Evolutionary conservation across 805 yeast species (phyloP).

Genomic region (Pichia deserticola): DNA sequence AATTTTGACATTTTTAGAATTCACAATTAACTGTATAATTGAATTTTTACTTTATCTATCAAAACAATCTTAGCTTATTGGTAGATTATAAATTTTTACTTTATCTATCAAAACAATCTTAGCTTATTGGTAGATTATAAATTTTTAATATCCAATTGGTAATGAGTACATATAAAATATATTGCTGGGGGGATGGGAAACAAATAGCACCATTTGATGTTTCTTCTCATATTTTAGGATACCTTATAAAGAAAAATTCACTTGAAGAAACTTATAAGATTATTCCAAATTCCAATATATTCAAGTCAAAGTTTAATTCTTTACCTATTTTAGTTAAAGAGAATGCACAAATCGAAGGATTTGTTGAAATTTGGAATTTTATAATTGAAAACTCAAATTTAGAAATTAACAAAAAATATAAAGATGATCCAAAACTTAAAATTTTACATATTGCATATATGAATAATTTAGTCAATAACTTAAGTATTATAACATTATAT

Average conservation of each 20-base stretch:
- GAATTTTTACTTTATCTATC: too few relatives aligned
- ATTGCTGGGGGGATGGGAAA: constrained; percentile 39
- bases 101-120: too few relatives aligned
- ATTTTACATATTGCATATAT: background rate
- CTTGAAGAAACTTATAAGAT: constrained; percentile 21
- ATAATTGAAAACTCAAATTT: background rate
- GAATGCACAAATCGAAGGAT: constrained; percentile 1
- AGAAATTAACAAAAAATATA: background rate
- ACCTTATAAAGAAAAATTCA: constrained; percentile 29
- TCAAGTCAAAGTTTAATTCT: constrained; percentile 39
- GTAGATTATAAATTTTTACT: too few relatives aligned
- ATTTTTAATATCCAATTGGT: background rate
- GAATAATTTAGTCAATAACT: background rate
- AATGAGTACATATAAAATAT: constrained; percentile 4
- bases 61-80: too few relatives aligned
- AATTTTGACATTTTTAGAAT: too few relatives aligned
- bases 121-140: too few relatives aligned
- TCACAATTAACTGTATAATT: too few relatives aligned
- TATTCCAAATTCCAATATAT: constrained; percentile 53
- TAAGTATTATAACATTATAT: constrained; percentile 30
- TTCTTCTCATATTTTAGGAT: constrained; percentile 40
- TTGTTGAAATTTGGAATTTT: constrained; percentile 4
- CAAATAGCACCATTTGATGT: constrained; percentile 42
- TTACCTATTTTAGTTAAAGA: constrained; percentile 39
- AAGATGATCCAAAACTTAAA: background rate